Percentiles rank a stretch among this genome's conserved stretches.
phyloP scores from a whole-genome alignment of 2,329 filamentous ascomycete species.

The Achaetomium macrosporum region DNA sequence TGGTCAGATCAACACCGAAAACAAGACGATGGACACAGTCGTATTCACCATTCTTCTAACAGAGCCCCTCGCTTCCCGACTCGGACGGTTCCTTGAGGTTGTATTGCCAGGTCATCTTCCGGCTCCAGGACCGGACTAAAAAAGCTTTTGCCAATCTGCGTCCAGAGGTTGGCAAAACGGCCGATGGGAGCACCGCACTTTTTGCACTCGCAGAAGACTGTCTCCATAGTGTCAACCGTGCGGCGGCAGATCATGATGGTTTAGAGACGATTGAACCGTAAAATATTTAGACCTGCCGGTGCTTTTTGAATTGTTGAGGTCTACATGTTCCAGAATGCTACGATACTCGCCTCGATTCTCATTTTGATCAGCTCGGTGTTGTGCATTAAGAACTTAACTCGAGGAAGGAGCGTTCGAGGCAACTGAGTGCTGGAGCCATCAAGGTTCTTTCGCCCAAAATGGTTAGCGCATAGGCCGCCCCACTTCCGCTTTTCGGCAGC shows the following conservation, averaged over 20 bases:
- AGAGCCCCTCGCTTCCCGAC: constrained; percentile 32
- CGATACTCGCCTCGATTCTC: not conserved
- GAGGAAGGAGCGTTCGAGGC: not conserved
- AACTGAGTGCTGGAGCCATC: constrained; percentile 3
- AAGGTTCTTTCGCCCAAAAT: constrained; percentile 8
- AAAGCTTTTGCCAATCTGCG: constrained; percentile 36
- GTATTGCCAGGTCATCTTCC: constrained; percentile 22
- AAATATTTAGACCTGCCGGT: not conserved
- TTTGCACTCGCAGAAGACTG: constrained; percentile 33
- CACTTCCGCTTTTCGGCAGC: not conserved
- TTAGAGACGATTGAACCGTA: not conserved
- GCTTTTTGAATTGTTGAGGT: not conserved
- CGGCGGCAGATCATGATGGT: not conserved
- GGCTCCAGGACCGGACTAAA: constrained; percentile 32
- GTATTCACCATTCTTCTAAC: constrained; percentile 32
- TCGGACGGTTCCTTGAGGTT: constrained; percentile 24
- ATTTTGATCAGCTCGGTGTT: no score
- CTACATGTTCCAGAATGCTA: not conserved
- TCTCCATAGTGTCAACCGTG: constrained; percentile 29
- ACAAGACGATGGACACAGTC: not conserved
- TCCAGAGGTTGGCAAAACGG: constrained; percentile 35
- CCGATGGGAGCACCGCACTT: constrained; percentile 30
- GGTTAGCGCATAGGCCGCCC: not conserved
- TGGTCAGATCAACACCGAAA: not conserved
- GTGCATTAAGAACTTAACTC: not conserved